phyloP scores from a whole-genome alignment of 768 basidiomycete species.

The Suillus lakei region DNA sequence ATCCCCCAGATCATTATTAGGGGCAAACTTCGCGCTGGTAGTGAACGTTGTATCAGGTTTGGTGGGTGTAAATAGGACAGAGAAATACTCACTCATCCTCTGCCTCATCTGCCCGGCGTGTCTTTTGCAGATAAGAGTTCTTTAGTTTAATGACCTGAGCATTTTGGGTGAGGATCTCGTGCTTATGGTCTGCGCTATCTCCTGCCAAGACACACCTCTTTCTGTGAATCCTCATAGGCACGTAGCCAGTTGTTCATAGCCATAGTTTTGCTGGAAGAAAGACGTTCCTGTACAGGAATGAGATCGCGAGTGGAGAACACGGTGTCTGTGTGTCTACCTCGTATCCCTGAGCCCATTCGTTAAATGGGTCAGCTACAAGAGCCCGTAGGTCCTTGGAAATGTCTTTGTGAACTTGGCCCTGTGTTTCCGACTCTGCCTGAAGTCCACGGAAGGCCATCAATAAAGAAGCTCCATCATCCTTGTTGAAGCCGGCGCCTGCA shows the following conservation, averaged over 20 bases:
- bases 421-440: conserved; percentile 68
- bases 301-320: conserved; percentile 1
- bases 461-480: conserved; percentile 86
- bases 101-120: conserved; percentile 85
- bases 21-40: conserved; percentile 84
- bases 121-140: conserved; percentile 76
- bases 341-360: conserved; percentile 77
- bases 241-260: conserved; percentile 70
- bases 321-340: conserved; percentile 47
- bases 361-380: conserved; percentile 81
- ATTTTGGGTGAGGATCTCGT: conserved; percentile 6
- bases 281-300: conserved; percentile 52
- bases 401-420: conserved; percentile 76
- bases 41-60: conserved; percentile 17
- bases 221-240: conserved; percentile 71
- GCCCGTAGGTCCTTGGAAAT: conserved; percentile 77
- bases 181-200: neutral
- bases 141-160: conserved; percentile 65
- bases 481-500: conserved; percentile 66
- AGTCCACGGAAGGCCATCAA: conserved; percentile 81
- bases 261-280: conserved; percentile 59
- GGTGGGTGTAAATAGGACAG: neutral
- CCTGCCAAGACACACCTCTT: conserved; percentile 49
- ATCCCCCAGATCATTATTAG: conserved; percentile 64
- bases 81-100: conserved; percentile 82